Evolutionary conservation across 2,329 filamentous ascomycete genomes (phyloP), one percentile per base, ranked within the genome.

Genomic region (Fusarium verrucosum): DNA sequence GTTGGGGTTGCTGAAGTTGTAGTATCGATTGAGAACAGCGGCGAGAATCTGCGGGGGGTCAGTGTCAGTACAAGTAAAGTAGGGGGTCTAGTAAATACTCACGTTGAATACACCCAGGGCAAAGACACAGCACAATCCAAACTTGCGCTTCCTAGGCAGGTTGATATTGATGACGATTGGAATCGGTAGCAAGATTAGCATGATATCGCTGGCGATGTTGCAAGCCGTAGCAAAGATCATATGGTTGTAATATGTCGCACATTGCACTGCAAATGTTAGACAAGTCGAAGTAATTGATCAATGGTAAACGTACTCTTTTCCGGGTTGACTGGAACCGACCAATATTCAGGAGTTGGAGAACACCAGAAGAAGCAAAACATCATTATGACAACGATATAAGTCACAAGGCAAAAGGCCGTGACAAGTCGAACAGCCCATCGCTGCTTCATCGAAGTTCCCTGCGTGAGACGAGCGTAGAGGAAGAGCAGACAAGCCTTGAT

Each of bases 21-120:
- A 87, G 69, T 86, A 85, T 58, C 87, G 87, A 75, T 87, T 88
- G 16, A 89, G 75, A 7, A 84, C 80, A 11, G 85, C 84, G 17
- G 83, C 83, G 14, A 88, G 74, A 46, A 89, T 85, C 67, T 83
- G 75, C 16, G n/a, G 16, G n/a, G 16, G 20, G 26, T 61, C 19
- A 64, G 43, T n/a, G 26, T 61, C 19, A 64, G 43, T n/a, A 17
- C 20, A 19, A 10, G 52, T 26, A 5, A 11, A 3, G n/a, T 14
- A 14, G 16, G 9, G 20, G 13, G 14, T 30, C 1, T 2, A 22
- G 4, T 13, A 10, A 22, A 4, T 7, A 11, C 68, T 66, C 46
- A 73, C 73, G 41, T 78, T 78, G 58, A 86, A 83, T 5, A 83
- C 69, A 2, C 87, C 87, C 3, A 89, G 77, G 4, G 81, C 77